Percentiles rank a stretch among this genome's conserved stretches.
Conservation (phyloP, 2,329 filamentous ascomycete genomes). For the Epichloe baconii region DNA sequence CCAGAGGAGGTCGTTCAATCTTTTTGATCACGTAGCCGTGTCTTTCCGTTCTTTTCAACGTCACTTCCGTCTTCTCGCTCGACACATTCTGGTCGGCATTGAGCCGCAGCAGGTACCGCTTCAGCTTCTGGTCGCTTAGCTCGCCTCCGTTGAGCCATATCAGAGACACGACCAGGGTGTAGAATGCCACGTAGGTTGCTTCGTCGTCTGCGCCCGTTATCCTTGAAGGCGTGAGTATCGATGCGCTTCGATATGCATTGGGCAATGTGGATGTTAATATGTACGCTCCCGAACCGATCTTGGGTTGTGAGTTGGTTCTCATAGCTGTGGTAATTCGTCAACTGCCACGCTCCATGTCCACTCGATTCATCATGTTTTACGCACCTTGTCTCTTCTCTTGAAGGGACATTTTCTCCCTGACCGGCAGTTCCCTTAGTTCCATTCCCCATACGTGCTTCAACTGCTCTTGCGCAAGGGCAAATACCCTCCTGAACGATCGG, state of each 20-base stretch:
- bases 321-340: slow-evolving; percentile 19
- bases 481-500: slow-evolving; percentile 63
- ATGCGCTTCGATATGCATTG: slow-evolving; percentile 47
- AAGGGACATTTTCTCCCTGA: slow-evolving; percentile 67
- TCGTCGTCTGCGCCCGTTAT: slow-evolving; percentile 55
- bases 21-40: slow-evolving; percentile 74
- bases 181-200: slow-evolving; percentile 68
- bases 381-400: slow-evolving; percentile 63
- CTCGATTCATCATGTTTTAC: slow-evolving; percentile 5
- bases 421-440: slow-evolving; percentile 74
- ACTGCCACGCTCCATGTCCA: too few species aligned
- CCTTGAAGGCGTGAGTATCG: slow-evolving; percentile 55
- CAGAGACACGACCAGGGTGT: slow-evolving; percentile 64
- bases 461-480: slow-evolving; percentile 60
- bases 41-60: slow-evolving; percentile 61
- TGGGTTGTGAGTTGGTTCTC: slow-evolving; percentile 35
- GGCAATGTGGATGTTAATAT: slow-evolving; percentile 66
- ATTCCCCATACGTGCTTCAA: slow-evolving; percentile 73
- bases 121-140: slow-evolving; percentile 66
- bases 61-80: slow-evolving; percentile 59
- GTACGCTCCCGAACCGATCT: slow-evolving; percentile 55
- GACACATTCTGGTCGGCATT: slow-evolving; percentile 67
- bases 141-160: slow-evolving; percentile 63
- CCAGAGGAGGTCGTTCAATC: slow-evolving; percentile 44
- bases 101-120: slow-evolving; percentile 58